Evolutionary conservation across 805 yeast species (phyloP), one percentile per base, ranked within the genome.

Genomic region (Spathaspora sp.): DNA sequence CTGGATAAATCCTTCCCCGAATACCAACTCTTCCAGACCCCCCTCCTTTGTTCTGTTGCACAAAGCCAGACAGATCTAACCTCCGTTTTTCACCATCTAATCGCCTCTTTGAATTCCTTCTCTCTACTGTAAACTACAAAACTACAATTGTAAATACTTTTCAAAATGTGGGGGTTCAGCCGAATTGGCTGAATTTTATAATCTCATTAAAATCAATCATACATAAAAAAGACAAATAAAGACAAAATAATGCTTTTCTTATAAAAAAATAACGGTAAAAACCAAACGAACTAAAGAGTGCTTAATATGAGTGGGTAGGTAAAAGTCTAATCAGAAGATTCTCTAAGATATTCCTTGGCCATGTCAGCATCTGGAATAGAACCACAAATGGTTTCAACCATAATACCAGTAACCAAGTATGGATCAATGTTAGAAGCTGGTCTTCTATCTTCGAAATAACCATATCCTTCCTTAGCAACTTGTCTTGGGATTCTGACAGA

Each of bases 381-480:
- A 73, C 97, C 97, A 72, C 92, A 88, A 60, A 94, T 85, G 62
- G 98, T 93, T 82, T 94, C 99, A 64, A 87, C 87, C 86, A 94
- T 89, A 72, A 94, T 91, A 82, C 98, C 99, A 52, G 97, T 92
- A 60, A 94, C 98, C 75, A 93, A 84, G 80, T 94, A 94, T 62
- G 99, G 98, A 76, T 94, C 99, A 66, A 94, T 94, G 87, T 94
- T 94, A 57, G 98, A 92, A 61, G 99, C 99, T 54, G 99, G 99
- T 81, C 99, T 90, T 82, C 99, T 89, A 79, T 94, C 99, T 83
- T 94, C 99, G 67, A 94, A 93, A 85, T 94, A 94, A 55, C 99
- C 99, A 77, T 76, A 89, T 55, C 97, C 97, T 75, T 92, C 98
- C 76, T 89, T 89, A 72, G 96, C 96, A 63, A 94, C 99, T 44